Evolutionary conservation across 2,329 filamentous ascomycete species (phyloP).

Genomic region (Pseudonectria buxi): DNA sequence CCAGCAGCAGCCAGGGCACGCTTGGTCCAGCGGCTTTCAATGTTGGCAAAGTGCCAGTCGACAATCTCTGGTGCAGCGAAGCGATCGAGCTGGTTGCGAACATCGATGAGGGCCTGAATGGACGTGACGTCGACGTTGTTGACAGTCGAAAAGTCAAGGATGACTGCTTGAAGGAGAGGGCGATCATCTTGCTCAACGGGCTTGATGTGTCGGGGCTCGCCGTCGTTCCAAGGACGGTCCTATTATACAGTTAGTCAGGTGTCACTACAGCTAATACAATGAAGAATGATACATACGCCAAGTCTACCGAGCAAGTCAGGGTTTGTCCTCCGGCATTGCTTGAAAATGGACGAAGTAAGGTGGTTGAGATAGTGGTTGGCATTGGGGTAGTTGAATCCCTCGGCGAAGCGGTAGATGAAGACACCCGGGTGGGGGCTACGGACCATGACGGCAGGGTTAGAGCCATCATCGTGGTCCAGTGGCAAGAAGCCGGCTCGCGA

Average conservation of each 20-base stretch:
- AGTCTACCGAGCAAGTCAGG: constrained; percentile 37
- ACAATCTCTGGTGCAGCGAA: constrained; percentile 40
- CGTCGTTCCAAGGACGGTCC: constrained; percentile 54
- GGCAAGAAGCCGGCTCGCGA: constrained; percentile 39
- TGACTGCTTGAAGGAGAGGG: constrained; percentile 47
- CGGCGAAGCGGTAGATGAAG: constrained; percentile 48
- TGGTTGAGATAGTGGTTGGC: constrained; percentile 44
- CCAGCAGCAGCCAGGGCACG: constrained; percentile 48
- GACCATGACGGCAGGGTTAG: constrained; percentile 41
- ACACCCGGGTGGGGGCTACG: constrained; percentile 45
- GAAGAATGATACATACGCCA: constrained; percentile 30
- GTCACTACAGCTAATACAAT: background rate
- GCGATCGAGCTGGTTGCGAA: constrained; percentile 45
- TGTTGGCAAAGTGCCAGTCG: constrained; percentile 46
- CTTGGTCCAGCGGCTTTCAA: constrained; percentile 49
- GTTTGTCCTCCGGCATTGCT: constrained; percentile 39
- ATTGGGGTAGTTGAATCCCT: constrained; percentile 52
- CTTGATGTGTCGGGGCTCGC: constrained; percentile 32
- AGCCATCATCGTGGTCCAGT: constrained; percentile 42
- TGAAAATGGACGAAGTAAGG: constrained; percentile 39
- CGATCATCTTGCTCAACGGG: constrained; percentile 28
- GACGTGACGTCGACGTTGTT: constrained; percentile 51
- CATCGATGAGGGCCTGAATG: constrained; percentile 47
- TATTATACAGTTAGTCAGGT: constrained; percentile 10
- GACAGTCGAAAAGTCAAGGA: constrained; percentile 50